These are phyloP conservation scores for Plectosphaerella plurivora DNA, from an alignment of 2,329 filamentous ascomycete species.

Conservation along the genomic window DNA sequence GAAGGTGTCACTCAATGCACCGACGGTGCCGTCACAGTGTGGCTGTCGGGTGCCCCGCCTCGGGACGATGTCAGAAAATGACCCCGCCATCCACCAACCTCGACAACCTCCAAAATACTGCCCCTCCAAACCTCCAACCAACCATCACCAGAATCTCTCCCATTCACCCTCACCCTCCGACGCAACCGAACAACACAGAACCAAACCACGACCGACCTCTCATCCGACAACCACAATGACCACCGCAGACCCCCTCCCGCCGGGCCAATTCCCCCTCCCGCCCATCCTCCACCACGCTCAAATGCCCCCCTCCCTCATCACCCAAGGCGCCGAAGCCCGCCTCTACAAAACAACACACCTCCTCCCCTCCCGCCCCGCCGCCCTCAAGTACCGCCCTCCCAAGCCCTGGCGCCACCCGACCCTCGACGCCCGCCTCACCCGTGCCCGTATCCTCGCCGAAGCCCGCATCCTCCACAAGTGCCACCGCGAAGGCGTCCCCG, in stretches of 20 bases:
- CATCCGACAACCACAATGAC: neutral
- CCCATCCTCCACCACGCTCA: constrained; percentile 60
- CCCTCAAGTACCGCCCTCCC: constrained; percentile 84
- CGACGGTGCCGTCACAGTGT: too few species aligned
- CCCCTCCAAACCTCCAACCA: neutral
- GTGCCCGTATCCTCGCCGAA: constrained; percentile 82
- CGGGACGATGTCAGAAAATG: too few species aligned
- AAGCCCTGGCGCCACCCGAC: constrained; percentile 90
- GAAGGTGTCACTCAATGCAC: too few species aligned
- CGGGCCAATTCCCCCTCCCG: constrained; percentile 50
- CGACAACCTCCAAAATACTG: neutral
- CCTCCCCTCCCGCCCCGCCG: constrained; percentile 59
- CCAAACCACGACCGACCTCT: neutral
- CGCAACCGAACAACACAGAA: neutral
- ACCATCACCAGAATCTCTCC: neutral
- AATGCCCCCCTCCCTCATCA: constrained; percentile 63
- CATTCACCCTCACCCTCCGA: neutral
- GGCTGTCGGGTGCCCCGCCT: too few species aligned
- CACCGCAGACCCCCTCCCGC: neutral
- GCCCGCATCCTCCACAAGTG: constrained; percentile 80
- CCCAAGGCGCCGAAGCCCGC: constrained; percentile 93
- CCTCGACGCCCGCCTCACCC: constrained; percentile 83
- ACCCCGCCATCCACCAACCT: neutral
- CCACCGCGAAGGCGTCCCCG: constrained; percentile 70
- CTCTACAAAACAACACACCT: constrained; percentile 87